Conservation (phyloP, 1,139 yeast genomes). For the Geotrichum cucujoidarum region DNA sequence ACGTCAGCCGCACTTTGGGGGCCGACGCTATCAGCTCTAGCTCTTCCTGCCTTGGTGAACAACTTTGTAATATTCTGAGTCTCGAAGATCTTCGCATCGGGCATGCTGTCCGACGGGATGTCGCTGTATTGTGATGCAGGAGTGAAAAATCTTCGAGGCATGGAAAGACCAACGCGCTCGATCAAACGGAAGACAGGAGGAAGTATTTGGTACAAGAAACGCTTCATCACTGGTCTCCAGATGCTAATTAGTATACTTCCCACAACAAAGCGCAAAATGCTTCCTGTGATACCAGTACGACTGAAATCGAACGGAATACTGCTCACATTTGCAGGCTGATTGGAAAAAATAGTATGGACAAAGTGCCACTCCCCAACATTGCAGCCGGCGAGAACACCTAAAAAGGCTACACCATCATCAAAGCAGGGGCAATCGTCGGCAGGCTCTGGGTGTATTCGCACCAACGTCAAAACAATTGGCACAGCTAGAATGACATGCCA, state of each 20-base stretch:
- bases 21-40: conserved; percentile 40
- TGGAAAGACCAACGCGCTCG: conserved; percentile 34
- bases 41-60: conserved; percentile 5
- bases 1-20: conserved; percentile 43
- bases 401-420: conserved; percentile 90
- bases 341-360: neutral
- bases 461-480: conserved; percentile 40
- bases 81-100: conserved; percentile 6
- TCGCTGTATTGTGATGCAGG: conserved; percentile 38
- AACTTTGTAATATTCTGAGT: conserved; percentile 4
- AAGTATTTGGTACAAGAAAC: conserved; percentile 41
- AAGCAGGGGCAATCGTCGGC: conserved; percentile 94
- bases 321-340: neutral
- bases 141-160: conserved; percentile 39
- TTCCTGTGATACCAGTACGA: neutral
- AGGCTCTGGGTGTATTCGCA: conserved; percentile 76
- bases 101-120: conserved; percentile 29
- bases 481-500: conserved; percentile 36
- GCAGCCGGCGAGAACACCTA: conserved; percentile 80
- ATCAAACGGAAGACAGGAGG: conserved; percentile 39
- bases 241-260: conserved; percentile 56
- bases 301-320: conserved; percentile 8
- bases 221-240: conserved; percentile 42
- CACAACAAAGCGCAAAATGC: conserved; percentile 44
- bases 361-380: conserved; percentile 51